Evolutionary conservation across 2,329 filamentous ascomycete genomes (phyloP), one percentile per base, ranked within the genome.

Genomic region (Onygenales sp.): DNA sequence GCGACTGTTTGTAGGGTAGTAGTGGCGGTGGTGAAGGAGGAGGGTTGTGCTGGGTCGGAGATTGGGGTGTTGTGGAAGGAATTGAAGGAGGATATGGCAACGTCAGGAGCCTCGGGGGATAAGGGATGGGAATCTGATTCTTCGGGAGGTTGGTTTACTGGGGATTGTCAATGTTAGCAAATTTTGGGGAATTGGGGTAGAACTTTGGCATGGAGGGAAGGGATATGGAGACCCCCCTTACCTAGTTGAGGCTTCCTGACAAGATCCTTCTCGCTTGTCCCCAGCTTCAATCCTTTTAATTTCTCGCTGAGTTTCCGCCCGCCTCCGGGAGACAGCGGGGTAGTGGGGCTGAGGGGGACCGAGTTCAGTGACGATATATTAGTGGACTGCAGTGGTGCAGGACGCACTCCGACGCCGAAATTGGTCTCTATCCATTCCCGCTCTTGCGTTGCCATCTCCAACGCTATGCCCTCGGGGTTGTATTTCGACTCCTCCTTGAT

Each of bases 401-500:
- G 73, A 57, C 69, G 75, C 52, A 63, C 66, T 17, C 52, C 56
- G 1, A 88, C 74, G 5, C 85, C 86, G 68, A 95, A 95, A 61
- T 90, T 88, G 46, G 84, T 76, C 63, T 89, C 81, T 51, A 95
- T 90, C 89, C 89, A 95, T 60, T 87, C 80, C 65, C 84, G 87
- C 69, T 95, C 90, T 54, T 89, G 82, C 47, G 88, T 68, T 0
- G 86, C 89, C 85, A 95, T 95, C 65, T 89, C 83, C 53, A 94
- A 72, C 1, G 87, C 90, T 14, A 95, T 81, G 17, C 90, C 87
- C 71, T 95, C 90, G 10, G 80, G 78, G 64, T 94, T 95, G 58
- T 77, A 75, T 60, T 78, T 79, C 64, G 85, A 79, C 72, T 95
- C 90, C 7, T 75, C 74, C 8, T 80, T 81, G 60, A 95, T 92